Evolutionary conservation across 2,329 filamentous ascomycete genomes (phyloP).

Genomic region (Neonectria hederae): DNA sequence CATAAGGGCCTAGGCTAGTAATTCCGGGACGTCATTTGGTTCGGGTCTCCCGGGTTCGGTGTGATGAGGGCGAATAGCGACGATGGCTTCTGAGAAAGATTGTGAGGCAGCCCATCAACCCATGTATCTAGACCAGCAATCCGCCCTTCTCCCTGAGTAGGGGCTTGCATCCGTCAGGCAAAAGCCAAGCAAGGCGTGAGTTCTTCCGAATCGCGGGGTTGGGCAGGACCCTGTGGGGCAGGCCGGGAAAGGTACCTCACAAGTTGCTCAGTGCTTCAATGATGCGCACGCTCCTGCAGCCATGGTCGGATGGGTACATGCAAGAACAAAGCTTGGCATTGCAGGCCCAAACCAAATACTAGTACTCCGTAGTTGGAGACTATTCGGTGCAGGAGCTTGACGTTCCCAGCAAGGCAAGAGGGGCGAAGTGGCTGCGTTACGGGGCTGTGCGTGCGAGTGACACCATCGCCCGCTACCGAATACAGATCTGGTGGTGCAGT

Average conservation of each 20-base stretch:
- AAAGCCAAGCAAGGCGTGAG: background rate
- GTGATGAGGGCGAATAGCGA: background rate
- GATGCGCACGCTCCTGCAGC: background rate
- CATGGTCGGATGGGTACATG: background rate
- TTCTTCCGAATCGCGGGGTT: conserved; percentile 15
- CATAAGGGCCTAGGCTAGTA: background rate
- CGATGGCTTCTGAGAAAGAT: conserved; percentile 9
- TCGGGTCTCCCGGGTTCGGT: conserved; percentile 16
- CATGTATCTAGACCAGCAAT: background rate
- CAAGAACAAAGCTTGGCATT: conserved; percentile 4
- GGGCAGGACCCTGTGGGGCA: too few relatives aligned
- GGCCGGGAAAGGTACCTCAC: background rate
- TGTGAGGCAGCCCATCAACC: conserved; percentile 13
- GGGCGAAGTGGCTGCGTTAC: conserved; percentile 4
- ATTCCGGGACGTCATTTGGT: background rate
- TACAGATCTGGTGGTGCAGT: background rate
- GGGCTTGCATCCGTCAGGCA: background rate
- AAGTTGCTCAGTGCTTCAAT: background rate
- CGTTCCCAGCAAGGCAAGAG: conserved; percentile 11
- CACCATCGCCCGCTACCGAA: conserved; percentile 8
- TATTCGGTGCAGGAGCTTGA: conserved; percentile 6
- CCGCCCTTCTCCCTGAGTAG: background rate
- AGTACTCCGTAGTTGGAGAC: too few relatives aligned
- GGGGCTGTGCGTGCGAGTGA: conserved; percentile 22
- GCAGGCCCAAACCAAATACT: background rate